Conservation (phyloP, 2,329 filamentous ascomycete genomes). For the Claviceps quebecensis region DNA sequence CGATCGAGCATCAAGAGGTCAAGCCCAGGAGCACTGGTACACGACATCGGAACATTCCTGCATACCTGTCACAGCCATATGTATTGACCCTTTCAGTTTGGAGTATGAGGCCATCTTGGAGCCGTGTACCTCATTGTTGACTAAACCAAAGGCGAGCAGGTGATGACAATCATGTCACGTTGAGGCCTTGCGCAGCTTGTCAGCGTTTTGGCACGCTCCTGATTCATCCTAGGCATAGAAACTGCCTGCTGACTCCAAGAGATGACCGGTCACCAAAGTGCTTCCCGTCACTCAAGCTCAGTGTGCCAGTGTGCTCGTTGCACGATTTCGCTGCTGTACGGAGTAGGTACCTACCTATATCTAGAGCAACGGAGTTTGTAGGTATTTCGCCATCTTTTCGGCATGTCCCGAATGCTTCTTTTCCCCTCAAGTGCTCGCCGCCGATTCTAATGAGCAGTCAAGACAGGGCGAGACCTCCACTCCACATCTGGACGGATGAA, state of each 20-base stretch:
- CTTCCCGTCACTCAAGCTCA: neutral
- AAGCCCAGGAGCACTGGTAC: neutral
- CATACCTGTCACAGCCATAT: neutral
- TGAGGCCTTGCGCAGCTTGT: neutral
- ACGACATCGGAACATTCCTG: conserved; percentile 3
- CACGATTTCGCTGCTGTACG: neutral
- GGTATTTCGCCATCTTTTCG: neutral
- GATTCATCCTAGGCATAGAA: neutral
- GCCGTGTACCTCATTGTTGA: neutral
- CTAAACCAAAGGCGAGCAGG: neutral
- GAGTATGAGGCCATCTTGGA: neutral
- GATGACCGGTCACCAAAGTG: neutral
- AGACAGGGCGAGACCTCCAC: neutral
- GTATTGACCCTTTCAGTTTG: neutral
- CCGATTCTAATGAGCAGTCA: neutral
- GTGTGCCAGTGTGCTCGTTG: conserved; percentile 1
- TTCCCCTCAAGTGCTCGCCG: neutral
- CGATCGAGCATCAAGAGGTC: neutral
- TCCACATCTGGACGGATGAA: neutral
- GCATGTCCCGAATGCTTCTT: conserved; percentile 5
- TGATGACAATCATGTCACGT: neutral
- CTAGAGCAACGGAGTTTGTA: neutral
- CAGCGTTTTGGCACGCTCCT: neutral
- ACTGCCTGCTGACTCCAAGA: neutral
- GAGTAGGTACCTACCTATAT: too few species aligned